These are phyloP conservation scores for Russula compacta DNA, from an alignment of 768 basidiomycete genomes.

Conservation along the genomic window DNA sequence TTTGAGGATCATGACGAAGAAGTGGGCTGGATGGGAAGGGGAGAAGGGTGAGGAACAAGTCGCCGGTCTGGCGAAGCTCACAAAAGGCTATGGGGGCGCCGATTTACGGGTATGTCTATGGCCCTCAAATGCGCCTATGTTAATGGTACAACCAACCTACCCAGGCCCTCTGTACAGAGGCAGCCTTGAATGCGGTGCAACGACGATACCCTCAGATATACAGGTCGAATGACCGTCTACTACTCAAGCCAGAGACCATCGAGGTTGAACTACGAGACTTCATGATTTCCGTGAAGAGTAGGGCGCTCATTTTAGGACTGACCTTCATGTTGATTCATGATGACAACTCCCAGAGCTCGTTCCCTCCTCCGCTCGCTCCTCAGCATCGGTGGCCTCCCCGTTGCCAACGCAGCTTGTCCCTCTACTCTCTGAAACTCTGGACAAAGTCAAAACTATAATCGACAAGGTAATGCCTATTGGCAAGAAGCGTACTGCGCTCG, in stretches of 20 bases:
- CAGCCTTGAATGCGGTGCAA: slow-evolving; percentile 93
- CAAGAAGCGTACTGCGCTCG: slow-evolving; percentile 76
- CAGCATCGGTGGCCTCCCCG: slow-evolving; percentile 75
- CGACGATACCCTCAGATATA: slow-evolving; percentile 96
- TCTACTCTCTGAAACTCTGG: slow-evolving; percentile 58
- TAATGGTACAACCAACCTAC: not conserved
- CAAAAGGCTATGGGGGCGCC: slow-evolving; percentile 97
- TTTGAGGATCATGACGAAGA: slow-evolving; percentile 77
- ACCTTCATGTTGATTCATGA: slow-evolving; percentile 1
- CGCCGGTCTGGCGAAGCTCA: slow-evolving; percentile 72
- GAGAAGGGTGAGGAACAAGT: slow-evolving; percentile 39
- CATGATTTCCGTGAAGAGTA: slow-evolving; percentile 95
- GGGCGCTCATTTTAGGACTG: slow-evolving; percentile 24
- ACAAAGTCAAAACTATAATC: slow-evolving; percentile 65
- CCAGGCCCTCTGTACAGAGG: slow-evolving; percentile 94
- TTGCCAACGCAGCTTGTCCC: slow-evolving; percentile 81
- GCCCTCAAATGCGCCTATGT: slow-evolving; percentile 4
- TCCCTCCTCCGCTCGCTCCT: slow-evolving; percentile 89
- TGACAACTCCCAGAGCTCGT: slow-evolving; percentile 57
- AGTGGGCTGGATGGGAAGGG: slow-evolving; percentile 79
- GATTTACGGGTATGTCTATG: slow-evolving; percentile 70
- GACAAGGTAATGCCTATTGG: slow-evolving; percentile 65
- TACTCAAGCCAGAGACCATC: slow-evolving; percentile 81
- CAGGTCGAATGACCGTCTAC: slow-evolving; percentile 75
- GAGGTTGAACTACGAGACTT: slow-evolving; percentile 82